phyloP scores from a whole-genome alignment of 495 filamentous ascomycete species.

The Aspergillus kassunensis region DNA sequence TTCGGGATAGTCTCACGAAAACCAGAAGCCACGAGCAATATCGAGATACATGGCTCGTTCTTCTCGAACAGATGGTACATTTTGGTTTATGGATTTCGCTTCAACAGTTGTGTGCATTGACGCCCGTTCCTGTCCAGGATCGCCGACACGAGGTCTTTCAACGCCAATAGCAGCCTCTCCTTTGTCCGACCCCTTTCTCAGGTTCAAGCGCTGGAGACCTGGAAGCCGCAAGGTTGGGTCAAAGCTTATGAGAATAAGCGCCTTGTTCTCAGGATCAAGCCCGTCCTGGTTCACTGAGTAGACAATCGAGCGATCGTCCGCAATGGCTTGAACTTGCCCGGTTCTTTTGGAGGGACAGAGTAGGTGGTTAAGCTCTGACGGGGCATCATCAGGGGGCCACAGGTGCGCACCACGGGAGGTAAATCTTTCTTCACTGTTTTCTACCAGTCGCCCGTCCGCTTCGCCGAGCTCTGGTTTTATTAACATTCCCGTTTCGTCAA shows the following conservation, averaged over 20 bases:
- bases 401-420: conserved; percentile 45
- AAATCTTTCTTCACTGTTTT: conserved; percentile 45
- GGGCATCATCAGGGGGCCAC: conserved; percentile 56
- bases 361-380: conserved; percentile 45
- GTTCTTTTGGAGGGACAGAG: conserved; percentile 52
- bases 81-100: conserved; percentile 13
- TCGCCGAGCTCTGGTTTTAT: conserved; percentile 31
- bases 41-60: conserved; percentile 32
- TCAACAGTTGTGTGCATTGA: conserved; percentile 10
- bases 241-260: conserved; percentile 60
- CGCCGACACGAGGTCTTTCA: conserved; percentile 14
- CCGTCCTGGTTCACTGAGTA: conserved; percentile 53
- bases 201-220: conserved; percentile 18
- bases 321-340: conserved; percentile 47
- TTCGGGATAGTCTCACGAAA: conserved; percentile 19
- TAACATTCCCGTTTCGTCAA: conserved; percentile 33
- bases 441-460: conserved; percentile 22
- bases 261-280: conserved; percentile 32
- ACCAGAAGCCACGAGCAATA: conserved; percentile 38
- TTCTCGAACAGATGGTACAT: conserved; percentile 27
- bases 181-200: conserved; percentile 1
- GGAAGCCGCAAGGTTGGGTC: conserved; percentile 51
- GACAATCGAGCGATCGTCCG: conserved; percentile 58
- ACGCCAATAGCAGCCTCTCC: conserved; percentile 11
- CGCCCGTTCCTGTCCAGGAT: conserved; percentile 16